These are phyloP conservation scores for Spergularia bocconei DNA, from an alignment of 148 eudicot species.

Conservation along the genomic window DNA sequence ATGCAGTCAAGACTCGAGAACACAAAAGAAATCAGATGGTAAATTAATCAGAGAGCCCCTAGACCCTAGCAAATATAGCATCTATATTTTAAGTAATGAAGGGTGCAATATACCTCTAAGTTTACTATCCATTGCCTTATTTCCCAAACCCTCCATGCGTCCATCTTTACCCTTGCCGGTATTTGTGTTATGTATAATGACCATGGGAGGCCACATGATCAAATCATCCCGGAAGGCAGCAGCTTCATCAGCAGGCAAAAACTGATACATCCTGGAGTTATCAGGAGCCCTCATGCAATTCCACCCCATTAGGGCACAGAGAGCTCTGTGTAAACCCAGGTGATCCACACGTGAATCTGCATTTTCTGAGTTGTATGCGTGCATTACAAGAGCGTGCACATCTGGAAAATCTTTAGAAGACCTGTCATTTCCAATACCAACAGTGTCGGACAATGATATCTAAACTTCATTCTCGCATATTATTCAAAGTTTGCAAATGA, in stretches of 20 bases:
- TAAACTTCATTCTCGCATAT: slow-evolving; percentile 29
- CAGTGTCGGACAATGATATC: slow-evolving; percentile 36
- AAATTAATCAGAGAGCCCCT: slow-evolving; percentile 4
- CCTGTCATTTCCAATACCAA: slow-evolving; percentile 78
- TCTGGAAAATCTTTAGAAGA: slow-evolving; percentile 82
- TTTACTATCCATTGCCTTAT: slow-evolving; percentile 81
- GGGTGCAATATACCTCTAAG: slow-evolving; percentile 77
- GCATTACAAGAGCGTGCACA: slow-evolving; percentile 85
- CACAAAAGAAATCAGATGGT: neutral
- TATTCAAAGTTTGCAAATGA: slow-evolving; percentile 13
- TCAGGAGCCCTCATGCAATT: slow-evolving; percentile 78
- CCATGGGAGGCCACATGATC: slow-evolving; percentile 90
- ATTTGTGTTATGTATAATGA: slow-evolving; percentile 75
- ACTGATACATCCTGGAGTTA: slow-evolving; percentile 70
- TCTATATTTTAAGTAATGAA: slow-evolving; percentile 32
- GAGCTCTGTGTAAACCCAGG: slow-evolving; percentile 93
- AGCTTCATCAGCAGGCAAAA: slow-evolving; percentile 70
- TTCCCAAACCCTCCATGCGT: slow-evolving; percentile 95
- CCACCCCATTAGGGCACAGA: slow-evolving; percentile 96
- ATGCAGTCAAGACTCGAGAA: neutral
- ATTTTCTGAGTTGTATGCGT: slow-evolving; percentile 71
- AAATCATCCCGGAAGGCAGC: slow-evolving; percentile 79
- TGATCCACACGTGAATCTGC: slow-evolving; percentile 73
- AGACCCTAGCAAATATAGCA: slow-evolving; percentile 20
- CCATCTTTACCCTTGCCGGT: slow-evolving; percentile 92